Evolutionary conservation across 768 basidiomycete species (phyloP), one percentile per base, ranked within the genome.

Genomic region (Hebeloma cylindrosporum): DNA sequence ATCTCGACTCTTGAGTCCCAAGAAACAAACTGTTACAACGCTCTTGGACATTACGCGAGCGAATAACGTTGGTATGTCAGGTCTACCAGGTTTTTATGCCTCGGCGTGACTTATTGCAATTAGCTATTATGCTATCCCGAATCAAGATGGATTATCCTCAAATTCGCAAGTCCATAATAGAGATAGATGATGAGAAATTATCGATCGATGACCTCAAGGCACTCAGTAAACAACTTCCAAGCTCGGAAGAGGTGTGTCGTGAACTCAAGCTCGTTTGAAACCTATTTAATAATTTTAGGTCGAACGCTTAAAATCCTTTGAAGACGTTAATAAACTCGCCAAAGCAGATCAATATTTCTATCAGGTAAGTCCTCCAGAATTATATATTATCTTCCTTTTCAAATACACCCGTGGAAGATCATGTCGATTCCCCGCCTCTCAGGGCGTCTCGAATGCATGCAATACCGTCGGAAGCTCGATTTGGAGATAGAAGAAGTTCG

Each of bases 291-390:
- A 44, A 21, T 10, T 34, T 7, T 53, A 90, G 87, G 67, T 82
- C 35, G 69, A 75, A 9, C 71, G 83, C 9, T 73, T 95, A 30
- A 80, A 75, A 47, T 78, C 78, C 20, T 90, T 86, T 57, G 82
- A 75, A 2, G 85, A 93, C 47, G 67, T 86, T 9, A 70, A 73
- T 30, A 87, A 84, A 57, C 74, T 95, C 7, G 80, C 89, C 3
- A 85, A 86, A 47, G 82, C 89, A 13, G 93, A 97, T 58, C 85
- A 83, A 56, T 94, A 88, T 64, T 86, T 93, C 55, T 67, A 68
- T 47, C 78, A 90, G 74, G 89, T 89, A 43, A 40, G 69, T 27
- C 16, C 17, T 56, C 7, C 9, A n/a, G 8, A 14, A 18, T 11
- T 7, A 13, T 3, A 25, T 46, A 36, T 17, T 11, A 18, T 21